Percentiles rank a stretch among this genome's conserved stretches.
These are phyloP conservation scores for Oryza meridionalis DNA, from an alignment of 176 grass and related monocot genomes.

Conservation along the genomic window DNA sequence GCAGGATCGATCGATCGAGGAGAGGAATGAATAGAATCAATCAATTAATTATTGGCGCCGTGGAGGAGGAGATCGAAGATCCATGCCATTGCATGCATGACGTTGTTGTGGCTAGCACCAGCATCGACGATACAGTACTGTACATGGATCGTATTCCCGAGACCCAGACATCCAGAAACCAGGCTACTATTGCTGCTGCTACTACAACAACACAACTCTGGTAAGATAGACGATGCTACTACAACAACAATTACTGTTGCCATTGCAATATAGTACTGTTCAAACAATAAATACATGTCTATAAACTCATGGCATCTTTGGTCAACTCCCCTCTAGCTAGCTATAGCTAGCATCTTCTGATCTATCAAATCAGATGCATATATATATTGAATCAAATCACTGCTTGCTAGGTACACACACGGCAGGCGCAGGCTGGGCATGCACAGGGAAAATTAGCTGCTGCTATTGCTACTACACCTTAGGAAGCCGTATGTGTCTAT, in stretches of 20 bases:
- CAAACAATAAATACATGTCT: slow-evolving; percentile 41
- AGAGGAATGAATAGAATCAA: slow-evolving; percentile 25
- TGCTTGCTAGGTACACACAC: neutral
- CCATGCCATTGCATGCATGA: slow-evolving; percentile 38
- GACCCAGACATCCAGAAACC: slow-evolving; percentile 35
- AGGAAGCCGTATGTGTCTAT: neutral
- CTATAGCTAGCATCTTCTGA: slow-evolving; percentile 15
- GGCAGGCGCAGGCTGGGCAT: neutral
- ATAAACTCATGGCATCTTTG: slow-evolving; percentile 12
- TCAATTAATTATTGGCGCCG: slow-evolving; percentile 8
- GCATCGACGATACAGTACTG: neutral
- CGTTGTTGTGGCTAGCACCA: neutral
- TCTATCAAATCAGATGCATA: slow-evolving; percentile 53
- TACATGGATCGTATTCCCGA: slow-evolving; percentile 56
- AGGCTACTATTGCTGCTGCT: neutral
- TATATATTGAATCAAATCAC: neutral
- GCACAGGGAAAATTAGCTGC: slow-evolving; percentile 10
- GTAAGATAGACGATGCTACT: neutral
- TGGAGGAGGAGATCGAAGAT: slow-evolving; percentile 20
- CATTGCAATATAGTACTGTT: neutral
- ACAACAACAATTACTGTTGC: neutral
- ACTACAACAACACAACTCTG: slow-evolving; percentile 1
- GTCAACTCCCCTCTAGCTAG: slow-evolving; percentile 37
- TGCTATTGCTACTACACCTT: neutral
- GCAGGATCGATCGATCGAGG: neutral